Percentiles rank a stretch among this genome's conserved stretches.
Conservation (phyloP, 2,329 filamentous ascomycete species). For the Aspergillus ochraceus region DNA sequence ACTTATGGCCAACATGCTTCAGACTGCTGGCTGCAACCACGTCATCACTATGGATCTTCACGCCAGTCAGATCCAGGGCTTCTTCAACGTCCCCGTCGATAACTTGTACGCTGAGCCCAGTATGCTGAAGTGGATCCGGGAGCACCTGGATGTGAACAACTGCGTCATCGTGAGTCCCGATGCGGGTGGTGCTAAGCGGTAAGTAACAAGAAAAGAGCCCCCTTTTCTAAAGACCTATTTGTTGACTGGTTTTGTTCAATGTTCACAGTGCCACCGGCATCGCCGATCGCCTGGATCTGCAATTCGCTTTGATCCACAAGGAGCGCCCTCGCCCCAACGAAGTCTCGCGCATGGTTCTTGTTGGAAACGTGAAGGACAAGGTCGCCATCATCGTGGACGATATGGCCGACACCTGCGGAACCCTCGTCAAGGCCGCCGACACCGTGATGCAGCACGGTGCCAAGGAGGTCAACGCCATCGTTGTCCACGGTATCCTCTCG, state of each 20-base stretch:
- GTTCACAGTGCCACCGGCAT: slow-evolving; percentile 74
- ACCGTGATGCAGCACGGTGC: slow-evolving; percentile 86
- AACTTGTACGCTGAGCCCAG: slow-evolving; percentile 93
- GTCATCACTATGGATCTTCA: slow-evolving; percentile 97
- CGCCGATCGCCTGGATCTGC: slow-evolving; percentile 84
- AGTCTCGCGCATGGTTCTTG: slow-evolving; percentile 91
- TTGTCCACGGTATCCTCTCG: slow-evolving; percentile 89
- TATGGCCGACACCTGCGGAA: slow-evolving; percentile 96
- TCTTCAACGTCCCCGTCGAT: slow-evolving; percentile 81
- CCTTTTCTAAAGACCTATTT: not conserved
- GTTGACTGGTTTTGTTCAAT: slow-evolving; percentile 1
- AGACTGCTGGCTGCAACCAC: slow-evolving; percentile 88
- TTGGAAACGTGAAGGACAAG: slow-evolving; percentile 87
- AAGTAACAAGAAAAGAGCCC: slow-evolving; percentile 20
- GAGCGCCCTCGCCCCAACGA: slow-evolving; percentile 89
- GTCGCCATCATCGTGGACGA: slow-evolving; percentile 96
- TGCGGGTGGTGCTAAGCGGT: slow-evolving; percentile 90
- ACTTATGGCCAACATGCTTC: slow-evolving; percentile 95
- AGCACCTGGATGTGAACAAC: slow-evolving; percentile 77
- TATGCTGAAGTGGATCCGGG: slow-evolving; percentile 85
- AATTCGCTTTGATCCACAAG: slow-evolving; percentile 95
- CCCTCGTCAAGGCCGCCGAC: slow-evolving; percentile 81
- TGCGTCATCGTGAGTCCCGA: slow-evolving; percentile 95
- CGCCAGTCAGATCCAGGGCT: slow-evolving; percentile 90
- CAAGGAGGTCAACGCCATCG: slow-evolving; percentile 85